These are phyloP conservation scores for Macadamia tetraphylla DNA, from an alignment of 164 flowering plant genomes.

Conservation along the genomic window DNA sequence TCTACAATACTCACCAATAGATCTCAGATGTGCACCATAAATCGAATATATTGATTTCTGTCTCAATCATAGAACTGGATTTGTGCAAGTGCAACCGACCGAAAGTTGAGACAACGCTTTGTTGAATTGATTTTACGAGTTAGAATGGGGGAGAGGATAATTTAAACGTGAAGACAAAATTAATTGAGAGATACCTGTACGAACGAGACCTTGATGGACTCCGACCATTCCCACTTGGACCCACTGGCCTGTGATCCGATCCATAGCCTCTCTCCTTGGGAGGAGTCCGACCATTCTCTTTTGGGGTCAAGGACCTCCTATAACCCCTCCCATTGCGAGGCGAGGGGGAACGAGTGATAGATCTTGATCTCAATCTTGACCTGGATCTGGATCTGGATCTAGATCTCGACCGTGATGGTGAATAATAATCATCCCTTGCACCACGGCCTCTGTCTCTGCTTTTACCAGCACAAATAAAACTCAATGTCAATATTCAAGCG, in stretches of 20 bases:
- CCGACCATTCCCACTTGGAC: constrained; percentile 11
- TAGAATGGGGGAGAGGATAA: no score
- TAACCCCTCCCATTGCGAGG: constrained; percentile 18
- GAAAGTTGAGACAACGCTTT: no score
- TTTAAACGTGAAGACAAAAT: not conserved
- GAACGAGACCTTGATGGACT: constrained; percentile 36
- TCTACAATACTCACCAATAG: no score
- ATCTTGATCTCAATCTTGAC: constrained; percentile 9
- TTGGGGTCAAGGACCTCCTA: constrained; percentile 4
- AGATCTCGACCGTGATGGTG: constrained; percentile 25
- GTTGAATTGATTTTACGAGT: no score
- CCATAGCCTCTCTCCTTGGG: no score
- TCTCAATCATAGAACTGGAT: no score
- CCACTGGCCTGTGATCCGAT: no score
- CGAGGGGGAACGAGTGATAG: constrained; percentile 28
- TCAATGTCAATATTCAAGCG: not conserved
- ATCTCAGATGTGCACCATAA: no score
- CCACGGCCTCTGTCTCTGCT: constrained; percentile 36
- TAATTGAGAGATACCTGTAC: constrained; percentile 26
- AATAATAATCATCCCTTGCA: constrained; percentile 32
- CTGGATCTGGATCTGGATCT: constrained; percentile 5
- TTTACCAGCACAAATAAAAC: not conserved
- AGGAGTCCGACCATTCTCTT: no score
- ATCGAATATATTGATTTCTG: no score
- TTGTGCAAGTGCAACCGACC: no score